These are phyloP conservation scores for Beauveria medogensis DNA, from an alignment of 2,329 filamentous ascomycete species.

Conservation along the genomic window DNA sequence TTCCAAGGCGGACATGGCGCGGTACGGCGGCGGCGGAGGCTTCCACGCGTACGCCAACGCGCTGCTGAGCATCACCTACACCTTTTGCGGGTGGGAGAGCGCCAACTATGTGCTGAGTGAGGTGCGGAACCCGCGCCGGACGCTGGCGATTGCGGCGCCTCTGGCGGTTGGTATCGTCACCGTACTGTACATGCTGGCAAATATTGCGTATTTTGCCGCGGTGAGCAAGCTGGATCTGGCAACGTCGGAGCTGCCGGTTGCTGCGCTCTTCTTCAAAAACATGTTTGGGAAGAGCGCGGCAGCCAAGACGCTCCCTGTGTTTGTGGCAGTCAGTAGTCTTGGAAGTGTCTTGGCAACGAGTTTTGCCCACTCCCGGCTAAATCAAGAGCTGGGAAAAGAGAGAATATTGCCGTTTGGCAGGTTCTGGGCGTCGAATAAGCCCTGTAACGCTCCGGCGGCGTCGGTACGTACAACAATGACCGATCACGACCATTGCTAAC, in stretches of 20 bases:
- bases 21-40: slow-evolving; percentile 40
- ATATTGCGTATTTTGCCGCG: slow-evolving; percentile 58
- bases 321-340: slow-evolving; percentile 53
- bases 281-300: slow-evolving; percentile 51
- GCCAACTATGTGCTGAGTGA: slow-evolving; percentile 55
- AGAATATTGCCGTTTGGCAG: slow-evolving; percentile 57
- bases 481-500: neutral
- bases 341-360: slow-evolving; percentile 55
- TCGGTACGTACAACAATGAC: slow-evolving; percentile 26
- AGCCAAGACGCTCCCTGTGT: slow-evolving; percentile 39
- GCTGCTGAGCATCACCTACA: slow-evolving; percentile 50
- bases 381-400: slow-evolving; percentile 62
- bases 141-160: slow-evolving; percentile 47
- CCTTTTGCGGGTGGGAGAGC: slow-evolving; percentile 57
- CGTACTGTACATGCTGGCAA: slow-evolving; percentile 54
- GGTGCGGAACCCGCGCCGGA: slow-evolving; percentile 45
- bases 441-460: slow-evolving; percentile 56
- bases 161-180: slow-evolving; percentile 51
- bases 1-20: slow-evolving; percentile 31
- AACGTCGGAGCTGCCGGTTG: slow-evolving; percentile 51
- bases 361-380: slow-evolving; percentile 50
- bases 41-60: slow-evolving; percentile 49
- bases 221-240: slow-evolving; percentile 51
- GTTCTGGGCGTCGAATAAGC: slow-evolving; percentile 62
- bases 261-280: slow-evolving; percentile 52